Percentiles rank a stretch among this genome's conserved stretches.
Evolutionary conservation across 2,329 filamentous ascomycete species (phyloP).

Genomic region (Onygenales sp.): DNA sequence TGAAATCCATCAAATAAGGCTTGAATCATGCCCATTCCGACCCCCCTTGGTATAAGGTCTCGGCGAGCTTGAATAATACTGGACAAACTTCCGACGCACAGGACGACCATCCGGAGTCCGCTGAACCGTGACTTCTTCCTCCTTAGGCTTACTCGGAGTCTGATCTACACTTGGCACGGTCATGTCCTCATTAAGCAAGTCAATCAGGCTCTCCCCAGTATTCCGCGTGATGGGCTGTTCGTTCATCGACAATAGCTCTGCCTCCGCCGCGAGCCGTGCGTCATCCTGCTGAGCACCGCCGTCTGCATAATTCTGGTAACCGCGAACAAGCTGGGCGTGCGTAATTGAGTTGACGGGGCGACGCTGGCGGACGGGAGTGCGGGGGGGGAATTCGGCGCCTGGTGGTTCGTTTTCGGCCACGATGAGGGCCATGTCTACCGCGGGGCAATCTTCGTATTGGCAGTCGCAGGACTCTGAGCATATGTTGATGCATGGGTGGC

Average conservation of each 20-base stretch:
- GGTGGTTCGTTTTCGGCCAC: neutral
- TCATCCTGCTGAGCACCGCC: conserved; percentile 22
- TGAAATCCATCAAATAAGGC: neutral
- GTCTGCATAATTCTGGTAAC: conserved; percentile 22
- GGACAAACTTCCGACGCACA: neutral
- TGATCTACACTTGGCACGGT: neutral
- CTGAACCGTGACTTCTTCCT: neutral
- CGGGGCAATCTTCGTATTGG: conserved; percentile 10
- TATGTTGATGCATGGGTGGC: conserved; percentile 25
- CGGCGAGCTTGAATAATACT: neutral
- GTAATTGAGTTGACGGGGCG: conserved; percentile 1
- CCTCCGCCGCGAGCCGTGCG: conserved; percentile 12
- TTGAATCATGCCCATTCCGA: neutral
- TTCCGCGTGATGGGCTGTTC: conserved; percentile 11
- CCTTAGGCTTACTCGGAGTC: neutral
- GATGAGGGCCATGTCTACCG: neutral
- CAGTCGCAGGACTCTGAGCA: conserved; percentile 28
- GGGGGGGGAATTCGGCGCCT: neutral
- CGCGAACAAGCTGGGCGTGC: conserved; percentile 9
- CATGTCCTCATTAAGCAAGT: neutral
- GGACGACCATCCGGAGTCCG: neutral
- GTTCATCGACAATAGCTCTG: conserved; percentile 7
- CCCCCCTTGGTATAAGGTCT: neutral
- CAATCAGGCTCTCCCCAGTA: conserved; percentile 7
- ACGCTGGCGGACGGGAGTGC: neutral